Evolutionary conservation across 2,329 filamentous ascomycete species (phyloP).

Genomic region (Sarocladium kiliense): DNA sequence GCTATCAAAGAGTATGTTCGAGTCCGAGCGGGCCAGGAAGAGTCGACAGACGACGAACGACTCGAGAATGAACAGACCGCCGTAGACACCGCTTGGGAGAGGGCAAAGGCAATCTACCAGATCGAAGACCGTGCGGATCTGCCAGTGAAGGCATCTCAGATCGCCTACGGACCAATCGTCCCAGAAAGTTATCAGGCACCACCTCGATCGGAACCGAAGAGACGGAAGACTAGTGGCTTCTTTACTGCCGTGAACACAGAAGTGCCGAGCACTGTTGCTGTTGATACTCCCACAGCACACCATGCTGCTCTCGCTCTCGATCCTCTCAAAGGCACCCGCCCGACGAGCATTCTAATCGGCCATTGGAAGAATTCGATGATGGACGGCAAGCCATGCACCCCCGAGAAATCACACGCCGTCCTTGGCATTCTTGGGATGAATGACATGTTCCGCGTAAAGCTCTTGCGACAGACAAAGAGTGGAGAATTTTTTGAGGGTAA

Average conservation of each 20-base stretch:
- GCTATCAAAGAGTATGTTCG: slow-evolving; percentile 60
- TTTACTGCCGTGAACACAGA: slow-evolving; percentile 28
- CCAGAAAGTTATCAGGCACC: slow-evolving; percentile 34
- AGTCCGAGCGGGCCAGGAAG: slow-evolving; percentile 34
- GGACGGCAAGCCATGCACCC: slow-evolving; percentile 18
- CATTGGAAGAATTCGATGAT: slow-evolving; percentile 54
- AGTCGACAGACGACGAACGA: slow-evolving; percentile 29
- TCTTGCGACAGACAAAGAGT: slow-evolving; percentile 55
- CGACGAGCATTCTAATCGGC: slow-evolving; percentile 53
- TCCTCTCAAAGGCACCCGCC: slow-evolving; percentile 46
- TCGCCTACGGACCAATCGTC: slow-evolving; percentile 47
- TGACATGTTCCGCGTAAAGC: slow-evolving; percentile 61
- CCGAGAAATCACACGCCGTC: slow-evolving; percentile 53
- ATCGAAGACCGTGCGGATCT: slow-evolving; percentile 4
- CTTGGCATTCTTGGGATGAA: slow-evolving; percentile 58
- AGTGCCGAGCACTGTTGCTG: slow-evolving; percentile 15
- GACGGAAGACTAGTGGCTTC: slow-evolving; percentile 37
- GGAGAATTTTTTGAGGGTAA: slow-evolving; percentile 54
- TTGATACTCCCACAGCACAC: background rate
- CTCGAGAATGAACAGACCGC: slow-evolving; percentile 35
- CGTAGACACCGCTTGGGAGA: slow-evolving; percentile 18
- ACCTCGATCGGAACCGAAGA: slow-evolving; percentile 35
- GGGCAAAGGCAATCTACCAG: background rate
- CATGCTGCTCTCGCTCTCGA: slow-evolving; percentile 24
- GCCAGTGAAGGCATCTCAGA: slow-evolving; percentile 19